A percentile compares a stretch with the other conserved stretches of the same genome.
Conservation (phyloP, 2,329 filamentous ascomycete species). For the Apiospora arundinis region DNA sequence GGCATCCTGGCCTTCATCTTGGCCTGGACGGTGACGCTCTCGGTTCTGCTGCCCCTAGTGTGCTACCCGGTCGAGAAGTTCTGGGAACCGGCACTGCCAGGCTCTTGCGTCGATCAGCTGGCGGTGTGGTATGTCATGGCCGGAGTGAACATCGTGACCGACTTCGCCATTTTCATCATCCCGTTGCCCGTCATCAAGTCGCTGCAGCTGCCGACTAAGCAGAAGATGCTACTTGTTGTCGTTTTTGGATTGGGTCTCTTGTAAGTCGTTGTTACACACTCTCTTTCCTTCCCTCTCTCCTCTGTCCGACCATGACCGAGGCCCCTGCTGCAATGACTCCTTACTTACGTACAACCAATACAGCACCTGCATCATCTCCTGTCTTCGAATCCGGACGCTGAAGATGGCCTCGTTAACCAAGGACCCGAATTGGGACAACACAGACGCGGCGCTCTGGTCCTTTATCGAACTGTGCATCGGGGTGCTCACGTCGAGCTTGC, state of each 20-base stretch:
- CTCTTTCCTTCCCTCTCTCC: neutral
- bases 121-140: slow-evolving; percentile 37
- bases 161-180: slow-evolving; percentile 37
- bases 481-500: slow-evolving; percentile 39
- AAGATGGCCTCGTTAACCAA: slow-evolving; percentile 21
- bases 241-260: slow-evolving; percentile 47
- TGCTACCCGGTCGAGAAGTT: slow-evolving; percentile 35
- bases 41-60: slow-evolving; percentile 35
- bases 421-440: slow-evolving; percentile 41
- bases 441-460: slow-evolving; percentile 41
- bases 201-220: slow-evolving; percentile 49
- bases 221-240: slow-evolving; percentile 44
- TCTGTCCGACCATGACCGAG: neutral
- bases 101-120: slow-evolving; percentile 34
- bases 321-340: neutral
- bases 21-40: slow-evolving; percentile 38
- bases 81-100: slow-evolving; percentile 34
- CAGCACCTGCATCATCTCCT: slow-evolving; percentile 34
- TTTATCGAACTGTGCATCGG: slow-evolving; percentile 39
- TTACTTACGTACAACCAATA: neutral
- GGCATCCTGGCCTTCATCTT: slow-evolving; percentile 35
- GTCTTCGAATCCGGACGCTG: slow-evolving; percentile 34
- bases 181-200: slow-evolving; percentile 41
- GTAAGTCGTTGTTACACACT: slow-evolving; percentile 39
- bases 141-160: slow-evolving; percentile 42